Base-by-base conservation (phyloP, 2,329 filamentous ascomycete genomes). In the Colletotrichum camelliae region DNA sequence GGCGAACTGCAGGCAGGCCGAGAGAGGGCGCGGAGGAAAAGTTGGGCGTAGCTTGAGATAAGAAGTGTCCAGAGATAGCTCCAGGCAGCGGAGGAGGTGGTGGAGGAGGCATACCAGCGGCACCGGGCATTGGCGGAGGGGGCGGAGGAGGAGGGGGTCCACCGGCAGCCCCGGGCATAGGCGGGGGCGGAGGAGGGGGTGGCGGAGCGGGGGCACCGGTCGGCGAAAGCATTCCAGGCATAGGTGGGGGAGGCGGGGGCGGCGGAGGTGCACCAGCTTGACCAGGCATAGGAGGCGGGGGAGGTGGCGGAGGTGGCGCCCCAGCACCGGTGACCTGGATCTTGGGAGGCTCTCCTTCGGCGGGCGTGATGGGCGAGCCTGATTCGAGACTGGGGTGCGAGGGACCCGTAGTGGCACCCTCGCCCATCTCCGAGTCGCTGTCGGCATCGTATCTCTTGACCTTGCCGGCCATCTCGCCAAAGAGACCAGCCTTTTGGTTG, bases 1-100 rank as follows among this genome's bases (percentile, higher is more conserved):
- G 96, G 80, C 96, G 90, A 68, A 96, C 95, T 76, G 96, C 94
- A 43, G 95, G 93, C 80, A 98, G 86, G 58, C 93, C 92, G 79
- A 95, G 88, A 9, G 91, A 90, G 27, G 85, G 81, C 13, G 92
- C 86, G 16, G 89, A 82, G 7, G 89, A 83, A 24, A 87, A 86
- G 76, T 91, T 90, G 73, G 88, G 88, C 37, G 90, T 88, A 78
- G 91, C 88, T 78, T 93, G 91, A 64, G 93, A 90, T 77, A 98
- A 86, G 86, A 94, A 98, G 77, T 95, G 93, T 9, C 95, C 95
- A 72, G 94, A 93, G 77, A 93, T 92, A 70, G 92, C 89, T 61
- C 92, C 93, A 77, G 93, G 93, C 80, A 85, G 82, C 6, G 80
- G 86, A 65, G 82, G 85, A 7, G 86, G 85, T 6, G 86, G 86